A percentile compares a stretch with the other conserved stretches of the same genome.
Conservation (phyloP, 2,329 filamentous ascomycete species). For the Talaromyces pinophilus region DNA sequence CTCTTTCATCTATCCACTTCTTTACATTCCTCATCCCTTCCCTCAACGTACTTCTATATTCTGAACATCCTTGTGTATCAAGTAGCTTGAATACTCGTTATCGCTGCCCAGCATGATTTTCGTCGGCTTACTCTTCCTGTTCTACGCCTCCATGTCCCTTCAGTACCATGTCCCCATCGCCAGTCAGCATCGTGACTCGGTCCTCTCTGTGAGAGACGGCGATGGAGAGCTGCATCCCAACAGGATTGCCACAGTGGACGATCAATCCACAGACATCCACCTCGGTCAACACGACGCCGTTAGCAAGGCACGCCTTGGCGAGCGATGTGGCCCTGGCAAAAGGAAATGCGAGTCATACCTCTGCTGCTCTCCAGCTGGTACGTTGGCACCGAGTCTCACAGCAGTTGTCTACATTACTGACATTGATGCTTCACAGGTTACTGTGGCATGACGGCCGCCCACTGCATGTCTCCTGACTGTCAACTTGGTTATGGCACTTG, state of each 20-base stretch:
- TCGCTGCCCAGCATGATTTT: slow-evolving; percentile 13
- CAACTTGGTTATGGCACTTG: slow-evolving; percentile 43
- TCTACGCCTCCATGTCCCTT: neutral
- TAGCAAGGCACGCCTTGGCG: slow-evolving; percentile 8
- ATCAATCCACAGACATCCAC: neutral
- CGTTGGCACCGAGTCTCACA: slow-evolving; percentile 5
- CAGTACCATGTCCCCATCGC: slow-evolving; percentile 7
- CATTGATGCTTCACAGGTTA: slow-evolving; percentile 34
- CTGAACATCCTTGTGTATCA: neutral
- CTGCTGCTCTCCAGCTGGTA: slow-evolving; percentile 45
- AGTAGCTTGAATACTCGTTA: slow-evolving; percentile 9
- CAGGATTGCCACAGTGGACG: slow-evolving; percentile 5
- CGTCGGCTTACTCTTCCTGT: slow-evolving; percentile 6
- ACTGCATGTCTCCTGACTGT: slow-evolving; percentile 46
- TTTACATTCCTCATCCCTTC: neutral
- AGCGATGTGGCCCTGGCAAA: slow-evolving; percentile 38
- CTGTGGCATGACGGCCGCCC: slow-evolving; percentile 39
- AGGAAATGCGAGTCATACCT: slow-evolving; percentile 38
- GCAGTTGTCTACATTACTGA: neutral
- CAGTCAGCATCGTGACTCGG: neutral
- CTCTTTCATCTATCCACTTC: neutral
- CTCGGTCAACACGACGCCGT: neutral
- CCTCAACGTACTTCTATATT: neutral
- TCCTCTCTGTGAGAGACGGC: neutral
- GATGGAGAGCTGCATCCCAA: slow-evolving; percentile 5